These are phyloP conservation scores for Yamadazyma trypodendri DNA, from an alignment of 1,139 yeast genomes.

Conservation along the genomic window DNA sequence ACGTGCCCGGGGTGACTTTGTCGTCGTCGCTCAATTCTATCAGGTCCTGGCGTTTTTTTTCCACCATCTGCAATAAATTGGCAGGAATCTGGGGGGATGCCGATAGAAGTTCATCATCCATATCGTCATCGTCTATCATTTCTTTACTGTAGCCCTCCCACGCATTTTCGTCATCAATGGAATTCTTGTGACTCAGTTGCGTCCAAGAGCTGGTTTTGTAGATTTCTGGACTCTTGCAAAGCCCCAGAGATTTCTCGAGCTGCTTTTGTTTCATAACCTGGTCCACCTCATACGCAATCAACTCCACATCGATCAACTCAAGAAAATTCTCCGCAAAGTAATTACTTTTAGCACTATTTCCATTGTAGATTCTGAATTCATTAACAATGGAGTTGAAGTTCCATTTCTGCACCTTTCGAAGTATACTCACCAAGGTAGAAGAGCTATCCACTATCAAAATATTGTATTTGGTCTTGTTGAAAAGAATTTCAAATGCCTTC, in stretches of 20 bases:
- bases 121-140: constrained; percentile 41
- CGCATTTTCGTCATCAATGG: constrained; percentile 18
- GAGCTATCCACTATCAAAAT: constrained; percentile 76
- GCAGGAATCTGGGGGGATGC: constrained; percentile 71
- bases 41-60: constrained; percentile 38
- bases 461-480: constrained; percentile 68
- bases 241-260: constrained; percentile 8
- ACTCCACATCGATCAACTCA: constrained; percentile 63
- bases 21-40: constrained; percentile 20
- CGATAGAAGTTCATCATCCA: constrained; percentile 52
- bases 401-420: constrained; percentile 87
- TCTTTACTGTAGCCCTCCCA: constrained; percentile 19
- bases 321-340: constrained; percentile 81
- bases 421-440: constrained; percentile 73
- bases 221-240: constrained; percentile 16
- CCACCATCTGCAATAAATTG: constrained; percentile 55
- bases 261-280: constrained; percentile 17
- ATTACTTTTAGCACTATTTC: constrained; percentile 58
- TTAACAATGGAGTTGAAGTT: constrained; percentile 77
- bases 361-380: constrained; percentile 77
- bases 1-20: constrained; percentile 32
- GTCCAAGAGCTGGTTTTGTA: constrained; percentile 13
- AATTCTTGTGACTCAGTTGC: constrained; percentile 12
- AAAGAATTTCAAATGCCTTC: constrained; percentile 56
- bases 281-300: constrained; percentile 44